Evolutionary conservation across 352 stramenopile genomes (phyloP), one percentile per base, ranked within the genome.

Genomic region (Phytophthora sp.): DNA sequence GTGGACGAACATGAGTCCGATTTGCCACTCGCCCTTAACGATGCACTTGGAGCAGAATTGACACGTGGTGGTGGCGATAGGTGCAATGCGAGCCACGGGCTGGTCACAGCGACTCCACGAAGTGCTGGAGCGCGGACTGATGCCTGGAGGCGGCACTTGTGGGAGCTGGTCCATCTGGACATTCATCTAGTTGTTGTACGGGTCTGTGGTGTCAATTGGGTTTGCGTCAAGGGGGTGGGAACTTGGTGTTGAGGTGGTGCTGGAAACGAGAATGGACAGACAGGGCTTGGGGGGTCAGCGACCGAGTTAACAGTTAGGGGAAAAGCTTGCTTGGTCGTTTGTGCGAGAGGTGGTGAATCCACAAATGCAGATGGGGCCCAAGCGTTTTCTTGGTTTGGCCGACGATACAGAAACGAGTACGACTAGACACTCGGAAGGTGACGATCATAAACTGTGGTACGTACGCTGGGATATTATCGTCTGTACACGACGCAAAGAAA

Each of bases 1-100:
- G 76, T 94, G 86, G 62, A 92, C 82, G 65, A 92, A 94, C 86
- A 94, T 94, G 67, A 90, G 80, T 1, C 86, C 86, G 53, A 94
- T 66, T 53, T 91, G 84, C 79, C 85, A 90, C 44, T 80, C 67
- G 65, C 81, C 86, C 52, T 87, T 73, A 45, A 55, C 62, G 52
- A 94, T 93, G 45, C 74, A 73, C 26, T 66, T 69, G 55, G 60
- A 77, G 71, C 86, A 94, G 4, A 90, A 80, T 50, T 94, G 86
- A 64, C 86, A 94, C 8, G 82, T 94, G 16, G 86, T 92, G 29
- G 86, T 94, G 50, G 76, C 74, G 26, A 86, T 92, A 8, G 81
- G 84, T 12, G 86, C 86, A 15, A 91, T 67, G 52, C 85, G 84
- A 18, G 85, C 82, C 33, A 94, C 80, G n/a, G 82, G 80, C 64